phyloP scores from a whole-genome alignment of 2,329 filamentous ascomycete species.

The Emydomyces testavorans region DNA sequence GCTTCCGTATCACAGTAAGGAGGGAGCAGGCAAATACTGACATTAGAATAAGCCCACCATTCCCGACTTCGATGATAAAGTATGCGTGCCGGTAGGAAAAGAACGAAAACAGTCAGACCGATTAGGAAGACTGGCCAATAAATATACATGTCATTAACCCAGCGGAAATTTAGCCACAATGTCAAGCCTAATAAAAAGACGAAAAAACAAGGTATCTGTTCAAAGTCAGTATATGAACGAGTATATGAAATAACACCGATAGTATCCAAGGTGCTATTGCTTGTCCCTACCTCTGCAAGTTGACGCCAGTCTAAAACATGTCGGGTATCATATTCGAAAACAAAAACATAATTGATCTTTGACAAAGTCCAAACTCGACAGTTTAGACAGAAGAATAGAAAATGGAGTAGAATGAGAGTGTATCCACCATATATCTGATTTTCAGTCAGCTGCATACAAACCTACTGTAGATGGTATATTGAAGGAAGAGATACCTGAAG shows the following conservation, averaged over 20 bases:
- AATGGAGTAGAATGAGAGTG: slow-evolving; percentile 69
- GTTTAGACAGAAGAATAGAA: slow-evolving; percentile 73
- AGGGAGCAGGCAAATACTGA: slow-evolving; percentile 36
- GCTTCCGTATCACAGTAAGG: slow-evolving; percentile 11
- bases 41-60: slow-evolving; percentile 85
- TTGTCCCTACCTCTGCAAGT: slow-evolving; percentile 51
- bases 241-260: neutral
- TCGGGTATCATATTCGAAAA: slow-evolving; percentile 89
- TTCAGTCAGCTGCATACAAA: neutral
- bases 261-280: neutral
- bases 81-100: slow-evolving; percentile 64
- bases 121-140: slow-evolving; percentile 82
- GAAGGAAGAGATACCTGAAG: slow-evolving; percentile 41
- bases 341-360: slow-evolving; percentile 92
- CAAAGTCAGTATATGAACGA: neutral
- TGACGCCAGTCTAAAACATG: slow-evolving; percentile 83
- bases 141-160: slow-evolving; percentile 56
- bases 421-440: slow-evolving; percentile 78
- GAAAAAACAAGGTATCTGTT: slow-evolving; percentile 68
- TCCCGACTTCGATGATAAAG: slow-evolving; percentile 64
- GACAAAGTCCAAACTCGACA: slow-evolving; percentile 70
- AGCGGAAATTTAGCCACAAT: slow-evolving; percentile 83
- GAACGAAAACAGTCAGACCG: slow-evolving; percentile 51
- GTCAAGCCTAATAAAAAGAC: slow-evolving; percentile 62
- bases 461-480: slow-evolving; percentile 1